These are phyloP conservation scores for Phytophthora pseudosyringae DNA, from an alignment of 352 stramenopile genomes.

Conservation along the genomic window DNA sequence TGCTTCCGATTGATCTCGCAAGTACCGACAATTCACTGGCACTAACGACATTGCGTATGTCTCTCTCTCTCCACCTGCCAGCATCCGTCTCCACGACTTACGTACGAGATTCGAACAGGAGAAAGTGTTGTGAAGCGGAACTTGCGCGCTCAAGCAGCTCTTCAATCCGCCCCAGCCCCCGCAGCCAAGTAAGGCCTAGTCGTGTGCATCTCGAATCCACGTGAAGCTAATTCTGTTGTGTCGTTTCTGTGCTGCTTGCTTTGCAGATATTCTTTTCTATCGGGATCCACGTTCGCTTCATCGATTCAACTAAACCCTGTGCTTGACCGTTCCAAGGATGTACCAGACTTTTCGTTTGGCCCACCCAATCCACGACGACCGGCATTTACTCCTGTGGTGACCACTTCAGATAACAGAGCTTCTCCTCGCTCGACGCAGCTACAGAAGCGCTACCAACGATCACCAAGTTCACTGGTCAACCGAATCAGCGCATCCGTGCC, in stretches of 20 bases:
- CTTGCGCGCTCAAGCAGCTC: slow-evolving; percentile 32
- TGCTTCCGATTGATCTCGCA: neutral
- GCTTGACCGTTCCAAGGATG: slow-evolving; percentile 27
- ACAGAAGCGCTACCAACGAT: slow-evolving; percentile 17
- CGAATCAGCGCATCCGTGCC: neutral
- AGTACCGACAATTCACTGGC: neutral
- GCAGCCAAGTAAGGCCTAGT: slow-evolving; percentile 34
- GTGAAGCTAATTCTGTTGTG: neutral
- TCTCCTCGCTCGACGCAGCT: slow-evolving; percentile 30
- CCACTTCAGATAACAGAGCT: slow-evolving; percentile 3
- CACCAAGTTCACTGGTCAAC: slow-evolving; percentile 12
- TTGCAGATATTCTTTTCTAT: slow-evolving; percentile 48
- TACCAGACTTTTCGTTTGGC: slow-evolving; percentile 45
- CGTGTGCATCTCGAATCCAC: neutral
- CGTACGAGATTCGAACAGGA: slow-evolving; percentile 60
- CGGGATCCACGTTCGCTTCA: slow-evolving; percentile 42
- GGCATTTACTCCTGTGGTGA: neutral
- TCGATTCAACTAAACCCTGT: slow-evolving; percentile 51
- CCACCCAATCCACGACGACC: slow-evolving; percentile 24
- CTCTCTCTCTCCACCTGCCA: neutral
- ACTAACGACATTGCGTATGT: slow-evolving; percentile 1
- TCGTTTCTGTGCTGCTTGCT: neutral
- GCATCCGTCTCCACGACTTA: slow-evolving; percentile 11
- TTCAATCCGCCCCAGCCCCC: slow-evolving; percentile 11
- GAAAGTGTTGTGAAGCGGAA: slow-evolving; percentile 64